Evolutionary conservation across 495 filamentous ascomycete genomes (phyloP), one percentile per base, ranked within the genome.

Genomic region (Tuber aestivum): DNA sequence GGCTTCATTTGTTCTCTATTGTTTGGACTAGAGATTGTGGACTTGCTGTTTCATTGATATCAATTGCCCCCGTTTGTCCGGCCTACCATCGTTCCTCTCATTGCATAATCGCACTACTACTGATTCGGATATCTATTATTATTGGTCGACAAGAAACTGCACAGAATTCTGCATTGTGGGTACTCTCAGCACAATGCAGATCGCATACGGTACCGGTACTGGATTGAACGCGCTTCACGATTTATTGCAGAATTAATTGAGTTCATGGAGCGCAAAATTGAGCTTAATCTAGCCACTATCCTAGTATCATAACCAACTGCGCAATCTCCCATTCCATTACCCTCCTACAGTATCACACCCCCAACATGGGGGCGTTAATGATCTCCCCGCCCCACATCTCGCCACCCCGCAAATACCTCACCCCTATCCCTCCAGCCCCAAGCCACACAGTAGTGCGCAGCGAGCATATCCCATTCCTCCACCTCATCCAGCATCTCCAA

Each of bases 401-500:
- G 82, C 87, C 88, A 69, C 77, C 81, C 70, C 72, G 69, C 42
- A 75, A 75, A 79, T 44, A 42, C 81, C 23, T 48, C 81, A 70
- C 78, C 81, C 45, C 75, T 72, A 0, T 87, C 87, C 71, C 88
- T 86, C 91, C 91, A 93, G 0, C 89, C 94, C 95, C 95, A 97
- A 16, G 87, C 91, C 74, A 98, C 87, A 77, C 94, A 91, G 84
- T 99, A 99, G 86, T 99, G 95, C 75, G 87, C 87, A 7, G 93
- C 93, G 80, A 99, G 83, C 82, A 99, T 83, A 80, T 89, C 86
- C 94, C 95, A 97, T 85, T 99, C 95, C 85, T 99, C 95, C 73
- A 97, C 88, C 84, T 99, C 95, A 86, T 99, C 95, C 77, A 98
- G 82, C 86, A 94, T 92, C 84, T 98, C 95, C 73, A 97, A 83